Conservation (phyloP, 2,329 filamentous ascomycete genomes). For the Monilinia vaccinii-corymbosi region DNA sequence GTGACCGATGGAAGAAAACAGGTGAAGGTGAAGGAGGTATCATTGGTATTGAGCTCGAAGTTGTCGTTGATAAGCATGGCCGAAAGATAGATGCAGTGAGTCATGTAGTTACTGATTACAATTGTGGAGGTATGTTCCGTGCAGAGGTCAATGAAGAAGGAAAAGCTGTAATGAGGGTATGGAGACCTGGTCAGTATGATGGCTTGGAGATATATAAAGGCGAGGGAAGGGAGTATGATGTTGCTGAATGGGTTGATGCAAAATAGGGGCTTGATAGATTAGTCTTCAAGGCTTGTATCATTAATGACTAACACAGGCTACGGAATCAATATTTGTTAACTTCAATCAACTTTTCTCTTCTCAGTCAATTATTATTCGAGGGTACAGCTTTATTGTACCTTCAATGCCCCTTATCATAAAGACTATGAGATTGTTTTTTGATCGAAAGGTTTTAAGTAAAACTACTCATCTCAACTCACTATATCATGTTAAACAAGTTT, state of each 20-base stretch:
- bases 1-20: slow-evolving; percentile 59
- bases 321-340: background rate
- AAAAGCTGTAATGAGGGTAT: slow-evolving; percentile 47
- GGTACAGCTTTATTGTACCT: background rate
- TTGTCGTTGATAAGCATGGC: slow-evolving; percentile 36
- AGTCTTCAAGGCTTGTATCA: background rate
- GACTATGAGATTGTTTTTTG: background rate
- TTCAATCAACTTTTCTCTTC: background rate
- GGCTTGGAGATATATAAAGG: slow-evolving; percentile 27
- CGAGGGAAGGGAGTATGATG: slow-evolving; percentile 27
- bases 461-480: background rate
- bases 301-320: background rate
- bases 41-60: slow-evolving; percentile 63
- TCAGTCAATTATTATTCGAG: background rate
- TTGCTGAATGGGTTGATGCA: slow-evolving; percentile 20
- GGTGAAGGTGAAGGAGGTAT: slow-evolving; percentile 80
- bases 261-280: background rate
- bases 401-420: background rate
- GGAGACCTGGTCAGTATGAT: slow-evolving; percentile 30
- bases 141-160: slow-evolving; percentile 63
- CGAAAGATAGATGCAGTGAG: slow-evolving; percentile 34
- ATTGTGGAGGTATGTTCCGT: slow-evolving; percentile 82
- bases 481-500: background rate
- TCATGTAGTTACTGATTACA: slow-evolving; percentile 66
- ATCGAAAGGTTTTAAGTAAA: too few relatives aligned